Evolutionary conservation across 2,329 filamentous ascomycete species (phyloP).

Genomic region (Magnaporthales sp.): DNA sequence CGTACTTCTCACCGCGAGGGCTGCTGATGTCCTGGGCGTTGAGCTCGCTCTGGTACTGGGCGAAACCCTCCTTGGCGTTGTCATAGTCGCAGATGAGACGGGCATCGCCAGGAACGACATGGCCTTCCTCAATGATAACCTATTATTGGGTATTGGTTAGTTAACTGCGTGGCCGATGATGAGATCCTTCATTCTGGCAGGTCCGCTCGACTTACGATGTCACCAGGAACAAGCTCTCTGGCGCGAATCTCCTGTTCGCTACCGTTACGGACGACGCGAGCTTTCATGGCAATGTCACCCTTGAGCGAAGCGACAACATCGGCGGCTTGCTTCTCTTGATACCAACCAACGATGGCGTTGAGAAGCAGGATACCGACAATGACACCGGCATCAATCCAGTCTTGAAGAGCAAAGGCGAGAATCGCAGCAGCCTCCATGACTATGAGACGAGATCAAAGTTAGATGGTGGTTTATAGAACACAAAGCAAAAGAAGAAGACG

Average conservation of each 20-base stretch:
- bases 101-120: slow-evolving; percentile 60
- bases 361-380: slow-evolving; percentile 68
- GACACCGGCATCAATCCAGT: slow-evolving; percentile 72
- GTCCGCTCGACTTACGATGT: slow-evolving; percentile 48
- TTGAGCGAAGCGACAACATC: slow-evolving; percentile 68
- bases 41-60: slow-evolving; percentile 40
- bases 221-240: slow-evolving; percentile 66
- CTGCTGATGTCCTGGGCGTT: slow-evolving; percentile 55
- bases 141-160: slow-evolving; percentile 17
- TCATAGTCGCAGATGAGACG: slow-evolving; percentile 67
- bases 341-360: slow-evolving; percentile 71
- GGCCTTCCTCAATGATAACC: slow-evolving; percentile 64
- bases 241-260: slow-evolving; percentile 61
- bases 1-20: slow-evolving; percentile 48
- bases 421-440: slow-evolving; percentile 73
- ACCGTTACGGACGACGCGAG: slow-evolving; percentile 58
- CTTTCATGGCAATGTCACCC: slow-evolving; percentile 72
- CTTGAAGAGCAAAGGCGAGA: slow-evolving; percentile 63
- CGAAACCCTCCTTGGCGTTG: slow-evolving; percentile 44
- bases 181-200: no score
- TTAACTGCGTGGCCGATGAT: neutral
- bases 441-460: slow-evolving; percentile 17
- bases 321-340: slow-evolving; percentile 73
- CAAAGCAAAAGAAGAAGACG: neutral
- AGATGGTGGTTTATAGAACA: neutral